Evolutionary conservation across 345 rosid species (phyloP), one percentile per base, ranked within the genome.

Genomic region (Physaria fendleri): DNA sequence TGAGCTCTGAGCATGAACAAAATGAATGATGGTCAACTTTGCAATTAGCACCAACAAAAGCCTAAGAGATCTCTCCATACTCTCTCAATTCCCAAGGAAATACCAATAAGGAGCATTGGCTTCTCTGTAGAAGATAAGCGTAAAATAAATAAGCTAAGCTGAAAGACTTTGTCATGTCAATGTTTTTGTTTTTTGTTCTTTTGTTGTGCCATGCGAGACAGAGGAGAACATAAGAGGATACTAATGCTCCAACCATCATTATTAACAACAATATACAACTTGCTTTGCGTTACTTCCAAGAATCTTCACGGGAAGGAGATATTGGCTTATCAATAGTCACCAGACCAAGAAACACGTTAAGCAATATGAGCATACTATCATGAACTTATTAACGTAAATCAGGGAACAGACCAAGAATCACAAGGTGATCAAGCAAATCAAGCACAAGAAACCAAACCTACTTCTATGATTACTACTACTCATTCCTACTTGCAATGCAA

Each of bases 1-100:
- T 65, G 60, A 65, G 57, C 58, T 50, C 10, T 74, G 78, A 39
- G 69, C 72, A 33, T 59, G 65, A 61, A 30, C 66, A 20, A 37
- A 5, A 50, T 23, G 29, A 59, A 17, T 37, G 41, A 56, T 30
- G 8, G 59, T 37, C 30, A 38, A 54, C 5, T 18, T 20, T 30
- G n/a, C 25, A 0, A 41, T n/a, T 1, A 59, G 15, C 5, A 8
- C 24, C 51, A 55, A 5, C 59, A 61, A 22, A 39, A 52, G 2
- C 8, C 13, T 1, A 12, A 54, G 14, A 49, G 40, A 47, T 4
- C 40, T 63, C 38, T 48, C 65, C 74, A 70, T 63, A 4, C 34
- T 18, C 48, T 20, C 29, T 45, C 12, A 13, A 9, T 34, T 12
- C 11, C 38, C 15, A 16, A 14, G 0, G 48, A 34, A 4, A 8